These are phyloP conservation scores for Pyrenophora tritici-repentis DNA, from an alignment of 2,329 filamentous ascomycete species.

Conservation along the genomic window DNA sequence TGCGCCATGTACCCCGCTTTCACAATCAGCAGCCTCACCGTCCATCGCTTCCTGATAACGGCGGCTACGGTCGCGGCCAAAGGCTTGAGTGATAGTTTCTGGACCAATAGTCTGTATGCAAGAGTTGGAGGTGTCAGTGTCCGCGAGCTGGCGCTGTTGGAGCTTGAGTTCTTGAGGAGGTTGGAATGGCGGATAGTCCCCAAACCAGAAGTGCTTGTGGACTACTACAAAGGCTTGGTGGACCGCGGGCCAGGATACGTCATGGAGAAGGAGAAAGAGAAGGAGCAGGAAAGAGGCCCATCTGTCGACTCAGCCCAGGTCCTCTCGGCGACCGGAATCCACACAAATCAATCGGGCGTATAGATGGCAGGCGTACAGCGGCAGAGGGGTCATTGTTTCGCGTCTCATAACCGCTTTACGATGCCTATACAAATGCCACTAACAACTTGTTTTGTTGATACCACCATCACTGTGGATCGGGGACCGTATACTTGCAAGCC, in stretches of 20 bases:
- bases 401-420: not conserved
- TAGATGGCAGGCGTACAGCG: slow-evolving; percentile 12
- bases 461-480: slow-evolving; percentile 1
- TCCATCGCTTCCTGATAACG: slow-evolving; percentile 96
- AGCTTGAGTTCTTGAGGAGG: slow-evolving; percentile 89
- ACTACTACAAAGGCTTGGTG: slow-evolving; percentile 89
- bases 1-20: slow-evolving; percentile 93
- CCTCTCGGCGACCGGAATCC: slow-evolving; percentile 27
- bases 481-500: not conserved
- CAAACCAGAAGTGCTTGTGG: slow-evolving; percentile 87
- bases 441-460: not conserved
- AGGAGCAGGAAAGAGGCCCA: slow-evolving; percentile 25
- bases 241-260: slow-evolving; percentile 66
- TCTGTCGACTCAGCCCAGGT: slow-evolving; percentile 14
- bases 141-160: slow-evolving; percentile 84
- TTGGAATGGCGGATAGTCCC: slow-evolving; percentile 98
- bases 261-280: slow-evolving; percentile 48
- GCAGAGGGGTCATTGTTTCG: slow-evolving; percentile 6
- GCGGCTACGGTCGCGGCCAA: slow-evolving; percentile 95
- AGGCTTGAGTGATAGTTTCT: slow-evolving; percentile 93
- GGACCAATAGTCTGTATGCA: slow-evolving; percentile 97
- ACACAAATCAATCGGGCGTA: slow-evolving; percentile 26
- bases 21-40: slow-evolving; percentile 93
- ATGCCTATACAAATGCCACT: not conserved
- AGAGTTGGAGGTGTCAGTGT: slow-evolving; percentile 90